phyloP scores from a whole-genome alignment of 2,329 filamentous ascomycete genomes.

The Fusarium subglutinans region DNA sequence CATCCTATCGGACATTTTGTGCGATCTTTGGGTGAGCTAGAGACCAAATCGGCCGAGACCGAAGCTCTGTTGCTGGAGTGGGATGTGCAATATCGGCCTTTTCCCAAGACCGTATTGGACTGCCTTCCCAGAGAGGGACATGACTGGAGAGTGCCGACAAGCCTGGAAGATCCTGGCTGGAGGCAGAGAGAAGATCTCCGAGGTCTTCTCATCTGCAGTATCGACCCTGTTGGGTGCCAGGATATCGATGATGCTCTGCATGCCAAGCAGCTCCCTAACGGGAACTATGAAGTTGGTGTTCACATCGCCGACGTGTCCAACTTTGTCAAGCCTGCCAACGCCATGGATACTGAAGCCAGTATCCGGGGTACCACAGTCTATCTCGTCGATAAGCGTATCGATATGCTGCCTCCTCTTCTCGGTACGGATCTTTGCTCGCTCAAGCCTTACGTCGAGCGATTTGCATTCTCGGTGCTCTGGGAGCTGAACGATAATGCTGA shows the following conservation, averaged over 20 bases:
- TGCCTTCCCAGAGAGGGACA: conserved; percentile 92
- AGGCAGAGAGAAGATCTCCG: conserved; percentile 84
- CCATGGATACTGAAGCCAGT: conserved; percentile 96
- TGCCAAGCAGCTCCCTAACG: conserved; percentile 83
- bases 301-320: conserved; percentile 99
- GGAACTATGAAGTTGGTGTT: conserved; percentile 94
- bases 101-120: conserved; percentile 94
- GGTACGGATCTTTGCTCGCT: conserved; percentile 96
- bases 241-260: conserved; percentile 99
- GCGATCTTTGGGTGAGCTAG: conserved; percentile 88
- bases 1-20: conserved; percentile 96
- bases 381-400: conserved; percentile 97
- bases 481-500: conserved; percentile 87
- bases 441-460: conserved; percentile 97
- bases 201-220: conserved; percentile 91
- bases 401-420: conserved; percentile 97
- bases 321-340: conserved; percentile 95
- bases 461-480: conserved; percentile 87
- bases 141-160: conserved; percentile 90
- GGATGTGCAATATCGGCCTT: conserved; percentile 97
- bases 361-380: conserved; percentile 96
- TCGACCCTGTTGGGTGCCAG: conserved; percentile 94
- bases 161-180: conserved; percentile 85
- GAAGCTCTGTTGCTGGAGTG: conserved; percentile 94
- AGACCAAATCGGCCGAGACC: conserved; percentile 97